Evolutionary conservation across 805 yeast genomes (phyloP).

Genomic region (Ascoidea rubescens): DNA sequence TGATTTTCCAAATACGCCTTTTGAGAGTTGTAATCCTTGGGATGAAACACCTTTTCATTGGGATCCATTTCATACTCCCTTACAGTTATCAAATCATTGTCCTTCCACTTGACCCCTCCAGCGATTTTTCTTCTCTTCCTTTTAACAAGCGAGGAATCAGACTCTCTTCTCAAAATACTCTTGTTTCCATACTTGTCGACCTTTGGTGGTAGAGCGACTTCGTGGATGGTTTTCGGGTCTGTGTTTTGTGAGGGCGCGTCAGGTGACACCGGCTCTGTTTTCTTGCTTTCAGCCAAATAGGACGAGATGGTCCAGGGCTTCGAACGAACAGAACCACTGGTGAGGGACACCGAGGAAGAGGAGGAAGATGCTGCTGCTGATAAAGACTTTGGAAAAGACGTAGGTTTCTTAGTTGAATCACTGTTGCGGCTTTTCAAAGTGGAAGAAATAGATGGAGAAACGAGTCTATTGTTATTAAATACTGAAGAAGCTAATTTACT

Average conservation of each 20-base stretch:
- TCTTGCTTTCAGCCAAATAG: background rate
- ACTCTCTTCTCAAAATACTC: conserved; percentile 8
- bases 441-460: no score
- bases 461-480: no score
- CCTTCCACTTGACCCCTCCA: conserved; percentile 5
- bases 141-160: conserved; percentile 6
- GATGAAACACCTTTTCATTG: conserved; percentile 1
- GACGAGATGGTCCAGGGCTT: background rate
- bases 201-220: conserved; percentile 6
- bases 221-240: background rate
- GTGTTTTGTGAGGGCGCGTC: background rate
- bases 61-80: conserved; percentile 9
- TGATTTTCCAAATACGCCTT: background rate
- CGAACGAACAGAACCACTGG: no score
- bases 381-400: no score
- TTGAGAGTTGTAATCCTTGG: background rate
- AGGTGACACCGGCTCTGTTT: background rate
- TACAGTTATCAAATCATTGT: conserved; percentile 1
- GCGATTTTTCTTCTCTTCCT: conserved; percentile 9
- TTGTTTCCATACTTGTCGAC: conserved; percentile 4
- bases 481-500: no score
- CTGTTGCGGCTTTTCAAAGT: no score
- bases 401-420: no score
- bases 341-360: no score
- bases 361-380: no score